A percentile compares a stretch with the other conserved stretches of the same genome.
These are phyloP conservation scores for Aquilaria yunnanensis DNA, from an alignment of 345 rosid species.

Conservation along the genomic window DNA sequence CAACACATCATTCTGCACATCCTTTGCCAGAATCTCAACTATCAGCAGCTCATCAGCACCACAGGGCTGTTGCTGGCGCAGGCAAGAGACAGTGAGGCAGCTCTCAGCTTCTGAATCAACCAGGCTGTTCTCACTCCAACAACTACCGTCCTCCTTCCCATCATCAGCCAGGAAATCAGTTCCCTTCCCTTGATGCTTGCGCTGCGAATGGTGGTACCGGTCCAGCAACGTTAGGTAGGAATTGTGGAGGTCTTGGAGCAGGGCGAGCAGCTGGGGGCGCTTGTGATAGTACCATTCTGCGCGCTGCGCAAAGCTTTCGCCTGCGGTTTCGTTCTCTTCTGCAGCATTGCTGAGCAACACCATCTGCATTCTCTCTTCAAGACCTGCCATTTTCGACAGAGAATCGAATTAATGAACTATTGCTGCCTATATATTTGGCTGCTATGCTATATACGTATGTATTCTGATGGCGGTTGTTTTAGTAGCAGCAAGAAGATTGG, in stretches of 20 bases:
- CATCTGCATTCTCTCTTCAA: slow-evolving; percentile 45
- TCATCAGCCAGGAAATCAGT: too few species aligned
- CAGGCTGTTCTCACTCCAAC: slow-evolving; percentile 10
- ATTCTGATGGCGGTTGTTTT: too few species aligned
- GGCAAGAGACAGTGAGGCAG: slow-evolving; percentile 19
- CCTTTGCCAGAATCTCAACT: slow-evolving; percentile 40
- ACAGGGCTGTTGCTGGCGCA: slow-evolving; percentile 1
- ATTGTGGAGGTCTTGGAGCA: slow-evolving; percentile 59
- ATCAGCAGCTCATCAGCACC: slow-evolving; percentile 30
- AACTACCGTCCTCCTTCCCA: not conserved
- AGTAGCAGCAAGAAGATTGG: too few species aligned
- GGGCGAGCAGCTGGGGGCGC: slow-evolving; percentile 54
- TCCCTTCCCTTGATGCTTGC: slow-evolving; percentile 1
- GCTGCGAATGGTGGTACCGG: slow-evolving; percentile 25
- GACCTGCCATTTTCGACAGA: slow-evolving; percentile 21
- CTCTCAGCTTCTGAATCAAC: slow-evolving; percentile 41
- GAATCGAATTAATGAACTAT: too few species aligned
- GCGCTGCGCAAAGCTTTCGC: slow-evolving; percentile 56
- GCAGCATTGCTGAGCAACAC: slow-evolving; percentile 20
- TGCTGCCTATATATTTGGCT: not conserved
- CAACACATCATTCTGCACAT: slow-evolving; percentile 45
- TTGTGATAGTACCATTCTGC: slow-evolving; percentile 67
- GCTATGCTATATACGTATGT: too few species aligned
- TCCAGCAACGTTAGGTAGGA: slow-evolving; percentile 41
- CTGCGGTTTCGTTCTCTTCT: slow-evolving; percentile 22